Base-by-base conservation (phyloP, 306 rosid species). In the Vigna hirtella region DNA sequence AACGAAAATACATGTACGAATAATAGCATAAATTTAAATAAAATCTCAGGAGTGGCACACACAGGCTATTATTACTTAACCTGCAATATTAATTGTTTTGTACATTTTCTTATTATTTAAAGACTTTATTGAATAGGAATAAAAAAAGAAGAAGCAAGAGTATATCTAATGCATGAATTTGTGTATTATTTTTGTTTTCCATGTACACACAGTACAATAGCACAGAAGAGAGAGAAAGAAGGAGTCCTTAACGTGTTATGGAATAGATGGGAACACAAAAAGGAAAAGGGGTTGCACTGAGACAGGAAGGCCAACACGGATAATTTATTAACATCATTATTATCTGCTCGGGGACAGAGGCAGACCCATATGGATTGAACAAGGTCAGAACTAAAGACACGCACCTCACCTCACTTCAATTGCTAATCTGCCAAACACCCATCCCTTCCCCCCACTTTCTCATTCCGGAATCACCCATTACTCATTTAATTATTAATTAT, bases 191-290 rank as follows among this genome's bases (percentile, higher is more conserved):
- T 26, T 38, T 38, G 43, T 42, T 42, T 42, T 42, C 1, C 47
- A n/a, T 17, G 0, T 4, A 7, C 24, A n/a, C 12, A n/a, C 4
- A 7, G 58, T n/a, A 52, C 1, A 17, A 52, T 2, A 17, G 12
- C 8, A 12, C 26, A 52, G 4, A 17, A 43, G 24, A 57, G 32
- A 55, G 15, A 9, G 13, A 9, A 26, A 26, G n/a, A 12, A 1
- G 16, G 32, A 22, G 15, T 0, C 7, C 7, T 10, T 22, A 6
- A 32, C 8, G 13, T 22, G 36, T 4, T 6, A 18, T 6, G 38
- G 70, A 64, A 18, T 14, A 64, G 70, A 64, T 17, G 70, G 17
- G 70, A 64, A 64, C 70, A 3, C 16, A 63, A 16, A 16, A 34
- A 2, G 7, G 69, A 36, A 43, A 36, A 7, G 2, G 47, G 69